Evolutionary conservation across 164 flowering plant genomes (phyloP), one percentile per base, ranked within the genome.

Genomic region (Aristolochia contorta): DNA sequence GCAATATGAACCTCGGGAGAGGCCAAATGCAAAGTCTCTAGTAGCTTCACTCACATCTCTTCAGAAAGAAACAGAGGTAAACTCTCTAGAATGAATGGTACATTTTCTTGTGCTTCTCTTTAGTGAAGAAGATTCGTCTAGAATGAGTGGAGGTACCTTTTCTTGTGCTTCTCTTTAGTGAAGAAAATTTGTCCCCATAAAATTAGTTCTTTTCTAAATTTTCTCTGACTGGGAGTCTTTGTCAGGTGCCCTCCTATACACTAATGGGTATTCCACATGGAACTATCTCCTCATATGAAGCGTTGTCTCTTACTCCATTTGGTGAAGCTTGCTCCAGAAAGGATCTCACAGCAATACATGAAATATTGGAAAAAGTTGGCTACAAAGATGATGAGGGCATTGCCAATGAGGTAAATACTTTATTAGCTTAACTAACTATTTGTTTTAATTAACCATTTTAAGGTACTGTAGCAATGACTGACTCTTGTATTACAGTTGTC

Each of bases 381-480:
- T 89, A 89, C 82, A 87, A 78, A 77, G 94, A 89, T 60, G 97
- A 89, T 65, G 97, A 87, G 47, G 97, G 88, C 47, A 71, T 82
- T 66, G 82, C 91, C 21, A 89, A 77, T 72, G 96, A 89, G 96
- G 96, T 90, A 50, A 56, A 68, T 30, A 84, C 78, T 19, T 9
- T 59, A 27, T 4, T 33, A 47, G 47, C 20, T 47, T 23, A 20
- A 54, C 24, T 54, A 54, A 16, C 30, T 7, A 6, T 20, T n/a
- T 54, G 4, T 54, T 54, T n/a, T 21, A n/a, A 16, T 20, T 18
- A 49, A 49, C 53, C 20, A 24, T 54, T 54, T 1, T 21, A 24
- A 24, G 23, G 27, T 22, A 7, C 16, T 13, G 7, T 15, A 54
- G 7, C 16, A 14, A 20, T 5, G 13, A 24, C 25, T 13, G 8